phyloP scores from a whole-genome alignment of 345 rosid genomes.

The Hibiscus tridactylites region DNA sequence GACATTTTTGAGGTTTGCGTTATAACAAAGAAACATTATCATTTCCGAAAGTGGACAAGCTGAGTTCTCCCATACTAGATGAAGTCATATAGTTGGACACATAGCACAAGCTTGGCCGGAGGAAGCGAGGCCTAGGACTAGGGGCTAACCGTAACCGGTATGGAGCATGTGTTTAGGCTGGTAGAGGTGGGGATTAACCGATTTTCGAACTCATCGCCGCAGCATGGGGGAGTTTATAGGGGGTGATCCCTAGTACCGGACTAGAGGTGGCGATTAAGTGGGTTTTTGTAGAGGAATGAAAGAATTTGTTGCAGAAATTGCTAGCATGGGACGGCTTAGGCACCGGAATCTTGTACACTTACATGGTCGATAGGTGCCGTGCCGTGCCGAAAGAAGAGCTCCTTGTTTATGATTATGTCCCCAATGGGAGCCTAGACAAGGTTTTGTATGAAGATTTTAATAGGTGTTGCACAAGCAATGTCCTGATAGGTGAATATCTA shows the following conservation, averaged over 20 bases:
- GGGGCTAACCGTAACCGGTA: not conserved
- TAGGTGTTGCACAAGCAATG: constrained; percentile 35
- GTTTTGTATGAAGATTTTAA: constrained; percentile 26
- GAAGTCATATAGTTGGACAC: not conserved
- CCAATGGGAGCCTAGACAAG: constrained; percentile 31
- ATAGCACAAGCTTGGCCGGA: not conserved
- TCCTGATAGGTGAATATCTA: constrained; percentile 27
- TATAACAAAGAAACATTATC: not conserved
- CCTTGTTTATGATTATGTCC: constrained; percentile 32
- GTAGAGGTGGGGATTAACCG: too few species aligned
- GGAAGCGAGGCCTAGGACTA: not conserved
- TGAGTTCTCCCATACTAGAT: not conserved
- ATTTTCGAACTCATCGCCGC: constrained; percentile 6
- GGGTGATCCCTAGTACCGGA: constrained; percentile 11
- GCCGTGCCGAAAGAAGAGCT: constrained; percentile 43
- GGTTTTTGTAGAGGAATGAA: constrained; percentile 24
- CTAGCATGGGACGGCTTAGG: constrained; percentile 27
- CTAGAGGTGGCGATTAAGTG: constrained; percentile 25
- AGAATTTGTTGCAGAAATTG: constrained; percentile 30
- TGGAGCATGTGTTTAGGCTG: constrained; percentile 23
- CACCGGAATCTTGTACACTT: constrained; percentile 35
- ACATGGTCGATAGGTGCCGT: constrained; percentile 23
- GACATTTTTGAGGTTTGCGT: not conserved
- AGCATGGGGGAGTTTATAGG: constrained; percentile 24
- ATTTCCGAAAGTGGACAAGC: not conserved